Evolutionary conservation across 2,329 filamentous ascomycete species (phyloP).

Genomic region (Daldinia sp.): DNA sequence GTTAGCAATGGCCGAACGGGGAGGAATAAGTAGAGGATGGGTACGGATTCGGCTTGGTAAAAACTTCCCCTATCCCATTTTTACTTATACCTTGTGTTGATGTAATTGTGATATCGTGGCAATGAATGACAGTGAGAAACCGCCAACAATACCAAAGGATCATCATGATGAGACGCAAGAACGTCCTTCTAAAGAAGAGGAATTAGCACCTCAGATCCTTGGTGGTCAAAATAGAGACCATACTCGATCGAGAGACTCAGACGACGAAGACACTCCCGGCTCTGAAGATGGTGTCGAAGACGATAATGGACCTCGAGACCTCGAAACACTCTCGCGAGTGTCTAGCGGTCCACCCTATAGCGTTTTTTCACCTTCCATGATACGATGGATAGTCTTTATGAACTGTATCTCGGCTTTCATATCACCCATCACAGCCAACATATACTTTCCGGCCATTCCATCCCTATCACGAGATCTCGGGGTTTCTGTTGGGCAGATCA

Average conservation of each 20-base stretch:
- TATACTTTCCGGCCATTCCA: slow-evolving; percentile 63
- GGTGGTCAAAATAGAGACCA: slow-evolving; percentile 13
- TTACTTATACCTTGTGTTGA: slow-evolving; percentile 13
- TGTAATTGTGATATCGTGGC: slow-evolving; percentile 17
- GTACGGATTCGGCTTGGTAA: slow-evolving; percentile 11
- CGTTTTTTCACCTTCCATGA: slow-evolving; percentile 57
- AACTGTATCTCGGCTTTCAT: slow-evolving; percentile 65
- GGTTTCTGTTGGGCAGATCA: slow-evolving; percentile 58
- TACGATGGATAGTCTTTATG: slow-evolving; percentile 66
- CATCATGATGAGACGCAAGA: slow-evolving; percentile 17
- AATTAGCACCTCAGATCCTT: slow-evolving; percentile 16
- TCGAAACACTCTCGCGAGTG: slow-evolving; percentile 53
- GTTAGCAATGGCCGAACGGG: slow-evolving; percentile 7
- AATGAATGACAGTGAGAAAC: slow-evolving; percentile 42
- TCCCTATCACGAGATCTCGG: slow-evolving; percentile 55
- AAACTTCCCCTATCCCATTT: slow-evolving; percentile 15
- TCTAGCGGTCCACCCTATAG: slow-evolving; percentile 57
- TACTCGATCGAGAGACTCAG: slow-evolving; percentile 27
- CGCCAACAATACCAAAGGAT: slow-evolving; percentile 7
- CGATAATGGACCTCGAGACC: slow-evolving; percentile 43
- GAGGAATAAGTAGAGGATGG: slow-evolving; percentile 13
- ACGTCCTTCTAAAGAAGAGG: slow-evolving; percentile 26
- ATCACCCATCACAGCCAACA: slow-evolving; percentile 70
- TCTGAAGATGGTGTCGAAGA: slow-evolving; percentile 31
- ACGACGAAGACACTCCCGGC: slow-evolving; percentile 28